Evolutionary conservation across 2,329 filamentous ascomycete genomes (phyloP).

Genomic region (Fusarium gaditjirri): DNA sequence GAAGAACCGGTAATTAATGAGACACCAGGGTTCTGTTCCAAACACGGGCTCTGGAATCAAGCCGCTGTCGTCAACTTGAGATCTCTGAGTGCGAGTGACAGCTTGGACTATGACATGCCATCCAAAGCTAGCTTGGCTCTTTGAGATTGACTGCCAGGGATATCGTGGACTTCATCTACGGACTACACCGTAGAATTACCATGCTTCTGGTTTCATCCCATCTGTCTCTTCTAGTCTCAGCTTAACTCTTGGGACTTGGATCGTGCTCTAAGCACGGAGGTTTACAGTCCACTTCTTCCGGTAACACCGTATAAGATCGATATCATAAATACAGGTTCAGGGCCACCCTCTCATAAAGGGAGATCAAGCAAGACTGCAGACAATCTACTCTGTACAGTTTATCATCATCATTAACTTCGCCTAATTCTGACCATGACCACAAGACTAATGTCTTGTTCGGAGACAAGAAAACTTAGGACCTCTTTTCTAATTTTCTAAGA

Average conservation of each 20-base stretch:
- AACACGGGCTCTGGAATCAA: constrained; percentile 12
- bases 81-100: constrained; percentile 8
- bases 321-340: constrained; percentile 1
- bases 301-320: neutral
- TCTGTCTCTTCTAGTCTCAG: neutral
- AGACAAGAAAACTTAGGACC: neutral
- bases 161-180: neutral
- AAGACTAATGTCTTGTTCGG: constrained; percentile 9
- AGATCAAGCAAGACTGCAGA: neutral
- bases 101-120: constrained; percentile 3
- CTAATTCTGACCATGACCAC: neutral
- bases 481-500: neutral
- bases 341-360: neutral
- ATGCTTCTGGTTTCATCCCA: neutral
- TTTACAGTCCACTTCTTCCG: neutral
- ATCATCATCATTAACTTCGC: constrained; percentile 1
- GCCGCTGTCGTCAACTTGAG: constrained; percentile 20
- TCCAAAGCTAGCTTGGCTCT: neutral
- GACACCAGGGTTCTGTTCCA: neutral
- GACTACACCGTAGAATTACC: neutral
- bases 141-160: neutral
- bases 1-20: constrained; percentile 2
- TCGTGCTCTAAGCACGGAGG: constrained; percentile 8
- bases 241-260: constrained; percentile 4
- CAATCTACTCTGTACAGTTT: neutral